A percentile compares a stretch with the other conserved stretches of the same genome.
Conservation (phyloP, 352 stramenopile species). For the Achlya hypogyna region DNA sequence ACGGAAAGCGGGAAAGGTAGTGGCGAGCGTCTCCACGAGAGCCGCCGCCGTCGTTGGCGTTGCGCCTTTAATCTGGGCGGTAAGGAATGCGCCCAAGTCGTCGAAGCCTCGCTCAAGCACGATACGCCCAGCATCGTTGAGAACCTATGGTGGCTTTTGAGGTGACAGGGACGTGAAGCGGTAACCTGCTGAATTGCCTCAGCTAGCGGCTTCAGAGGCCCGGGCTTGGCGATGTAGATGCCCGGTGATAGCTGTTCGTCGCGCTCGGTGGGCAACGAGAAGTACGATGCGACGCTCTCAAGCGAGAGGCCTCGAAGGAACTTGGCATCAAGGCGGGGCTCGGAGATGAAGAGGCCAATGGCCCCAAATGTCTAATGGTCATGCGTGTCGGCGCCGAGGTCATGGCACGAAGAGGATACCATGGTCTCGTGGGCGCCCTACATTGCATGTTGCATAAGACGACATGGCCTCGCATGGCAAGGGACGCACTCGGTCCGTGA, state of each 20-base stretch:
- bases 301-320: slow-evolving; percentile 54
- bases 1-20: slow-evolving; percentile 60
- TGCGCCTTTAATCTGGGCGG: slow-evolving; percentile 22
- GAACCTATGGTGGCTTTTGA: slow-evolving; percentile 23
- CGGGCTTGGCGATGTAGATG: slow-evolving; percentile 76
- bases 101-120: slow-evolving; percentile 38
- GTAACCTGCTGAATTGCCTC: slow-evolving; percentile 37
- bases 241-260: slow-evolving; percentile 62
- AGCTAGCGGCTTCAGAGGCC: slow-evolving; percentile 53
- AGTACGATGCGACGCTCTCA: slow-evolving; percentile 61
- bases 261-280: slow-evolving; percentile 55
- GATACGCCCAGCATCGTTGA: slow-evolving; percentile 54
- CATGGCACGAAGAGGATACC: slow-evolving; percentile 27
- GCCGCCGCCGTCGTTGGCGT: slow-evolving; percentile 37
- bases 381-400: not conserved
- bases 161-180: not conserved
- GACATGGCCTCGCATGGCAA: not conserved
- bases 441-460: not conserved
- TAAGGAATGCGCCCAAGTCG: slow-evolving; percentile 68
- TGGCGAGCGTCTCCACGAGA: slow-evolving; percentile 44
- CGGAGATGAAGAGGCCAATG: slow-evolving; percentile 79
- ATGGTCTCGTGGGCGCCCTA: slow-evolving; percentile 70
- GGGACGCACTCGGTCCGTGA: slow-evolving; percentile 38
- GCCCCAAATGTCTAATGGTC: slow-evolving; percentile 55
- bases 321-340: slow-evolving; percentile 44